These are phyloP conservation scores for Sarcodon sp. DNA, from an alignment of 768 basidiomycete species.

Conservation along the genomic window DNA sequence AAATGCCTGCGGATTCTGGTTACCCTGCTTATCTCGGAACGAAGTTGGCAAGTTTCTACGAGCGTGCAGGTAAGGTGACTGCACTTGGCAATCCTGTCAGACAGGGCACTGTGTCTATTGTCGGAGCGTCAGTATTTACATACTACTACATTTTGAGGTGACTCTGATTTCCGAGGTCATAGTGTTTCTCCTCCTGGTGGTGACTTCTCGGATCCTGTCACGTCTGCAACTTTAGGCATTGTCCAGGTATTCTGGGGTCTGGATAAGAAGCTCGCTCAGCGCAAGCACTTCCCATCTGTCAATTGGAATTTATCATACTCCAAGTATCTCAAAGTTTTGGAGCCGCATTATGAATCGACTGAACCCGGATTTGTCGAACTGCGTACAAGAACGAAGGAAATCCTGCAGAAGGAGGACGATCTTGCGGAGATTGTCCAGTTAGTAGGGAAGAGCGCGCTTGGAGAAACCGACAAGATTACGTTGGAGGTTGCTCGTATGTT, in stretches of 20 bases:
- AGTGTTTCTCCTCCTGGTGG: slow-evolving; percentile 98
- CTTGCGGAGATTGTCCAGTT: slow-evolving; percentile 98
- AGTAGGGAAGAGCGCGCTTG: slow-evolving; percentile 97
- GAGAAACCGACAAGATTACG: slow-evolving; percentile 96
- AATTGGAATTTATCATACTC: slow-evolving; percentile 99
- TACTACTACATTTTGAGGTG: background rate
- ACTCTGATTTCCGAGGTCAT: slow-evolving; percentile 6
- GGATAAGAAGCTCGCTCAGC: slow-evolving; percentile 97
- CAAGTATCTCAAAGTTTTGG: slow-evolving; percentile 92
- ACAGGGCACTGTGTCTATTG: slow-evolving; percentile 92
- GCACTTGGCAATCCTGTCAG: slow-evolving; percentile 84
- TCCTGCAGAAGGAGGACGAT: slow-evolving; percentile 97
- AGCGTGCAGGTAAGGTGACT: slow-evolving; percentile 92
- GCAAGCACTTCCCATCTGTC: slow-evolving; percentile 99
- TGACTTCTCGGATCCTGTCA: slow-evolving; percentile 98
- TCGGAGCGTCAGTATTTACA: slow-evolving; percentile 75
- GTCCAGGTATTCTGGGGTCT: slow-evolving; percentile 99
- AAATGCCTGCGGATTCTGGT: slow-evolving; percentile 99
- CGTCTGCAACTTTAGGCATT: slow-evolving; percentile 93
- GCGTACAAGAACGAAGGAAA: slow-evolving; percentile 88
- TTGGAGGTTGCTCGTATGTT: slow-evolving; percentile 95
- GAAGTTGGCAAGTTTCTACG: slow-evolving; percentile 96
- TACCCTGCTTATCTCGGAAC: slow-evolving; percentile 96
- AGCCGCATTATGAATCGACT: slow-evolving; percentile 81
- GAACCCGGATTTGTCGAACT: slow-evolving; percentile 94